Evolutionary conservation across 306 rosid species (phyloP).

Genomic region (Biancaea sappan): DNA sequence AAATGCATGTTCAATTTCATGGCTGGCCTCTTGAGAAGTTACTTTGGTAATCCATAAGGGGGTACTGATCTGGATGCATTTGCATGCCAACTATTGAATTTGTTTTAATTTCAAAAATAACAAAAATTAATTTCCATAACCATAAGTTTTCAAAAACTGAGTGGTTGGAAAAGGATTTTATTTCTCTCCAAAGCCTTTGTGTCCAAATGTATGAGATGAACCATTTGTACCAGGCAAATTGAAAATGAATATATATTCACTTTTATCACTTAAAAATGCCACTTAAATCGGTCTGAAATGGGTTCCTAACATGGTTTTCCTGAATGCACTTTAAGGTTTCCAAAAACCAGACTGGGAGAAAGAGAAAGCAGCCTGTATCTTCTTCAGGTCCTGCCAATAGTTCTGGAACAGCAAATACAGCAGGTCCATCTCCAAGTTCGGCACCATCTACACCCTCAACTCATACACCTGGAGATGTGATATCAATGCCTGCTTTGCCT

Average conservation of each 20-base stretch:
- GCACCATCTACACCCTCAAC: conserved; percentile 99
- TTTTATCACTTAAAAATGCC: not conserved
- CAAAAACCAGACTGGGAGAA: conserved; percentile 94
- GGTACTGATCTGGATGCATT: not conserved
- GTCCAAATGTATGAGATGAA: not conserved
- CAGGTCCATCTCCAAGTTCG: conserved; percentile 99
- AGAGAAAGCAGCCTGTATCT: conserved; percentile 96
- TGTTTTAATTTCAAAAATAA: not conserved
- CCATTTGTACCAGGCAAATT: not conserved
- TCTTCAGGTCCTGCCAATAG: conserved; percentile 99
- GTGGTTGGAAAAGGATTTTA: not conserved
- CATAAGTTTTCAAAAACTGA: not conserved
- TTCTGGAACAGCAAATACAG: conserved; percentile 94
- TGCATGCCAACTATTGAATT: not conserved
- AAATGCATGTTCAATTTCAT: not conserved
- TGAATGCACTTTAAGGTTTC: conserved; percentile 69
- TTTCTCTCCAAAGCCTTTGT: not conserved
- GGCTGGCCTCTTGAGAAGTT: not conserved
- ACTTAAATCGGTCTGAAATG: not conserved
- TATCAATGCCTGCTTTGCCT: conserved; percentile 95
- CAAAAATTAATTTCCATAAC: not conserved
- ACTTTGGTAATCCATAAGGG: not conserved
- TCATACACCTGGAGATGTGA: conserved; percentile 95
- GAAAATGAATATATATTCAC: not conserved
- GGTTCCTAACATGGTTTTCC: conserved; percentile 51